Conservation (phyloP, 1,284 basidiomycete genomes). For the Moesziomyces globuligerus region DNA sequence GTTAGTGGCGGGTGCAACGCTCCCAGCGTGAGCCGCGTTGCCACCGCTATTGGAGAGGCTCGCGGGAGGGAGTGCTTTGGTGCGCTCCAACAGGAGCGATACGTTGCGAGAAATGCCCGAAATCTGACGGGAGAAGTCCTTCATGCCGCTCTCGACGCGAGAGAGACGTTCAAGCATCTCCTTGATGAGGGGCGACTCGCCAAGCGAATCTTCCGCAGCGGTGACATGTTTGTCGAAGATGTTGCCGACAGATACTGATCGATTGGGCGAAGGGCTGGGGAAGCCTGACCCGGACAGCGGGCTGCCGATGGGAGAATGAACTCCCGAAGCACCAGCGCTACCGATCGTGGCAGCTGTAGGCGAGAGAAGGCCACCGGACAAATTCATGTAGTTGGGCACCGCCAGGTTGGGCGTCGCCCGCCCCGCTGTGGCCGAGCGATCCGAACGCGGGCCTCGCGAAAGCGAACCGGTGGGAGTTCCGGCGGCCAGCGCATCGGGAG, state of each 20-base stretch:
- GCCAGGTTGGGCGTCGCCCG: constrained; percentile 30
- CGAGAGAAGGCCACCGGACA: constrained; percentile 46
- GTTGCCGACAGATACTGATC: constrained; percentile 31
- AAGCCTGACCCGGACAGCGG: constrained; percentile 25
- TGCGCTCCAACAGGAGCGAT: constrained; percentile 77
- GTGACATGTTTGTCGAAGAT: constrained; percentile 20
- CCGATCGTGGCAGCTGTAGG: constrained; percentile 48
- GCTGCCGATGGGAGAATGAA: constrained; percentile 34
- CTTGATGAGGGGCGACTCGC: constrained; percentile 71
- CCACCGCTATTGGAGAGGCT: constrained; percentile 33
- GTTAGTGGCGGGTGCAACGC: constrained; percentile 6
- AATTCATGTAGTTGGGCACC: constrained; percentile 37
- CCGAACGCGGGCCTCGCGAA: constrained; percentile 6
- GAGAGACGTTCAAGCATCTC: constrained; percentile 80
- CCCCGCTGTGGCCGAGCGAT: constrained; percentile 6
- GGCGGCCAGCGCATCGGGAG: constrained; percentile 3
- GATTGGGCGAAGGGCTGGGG: constrained; percentile 14
- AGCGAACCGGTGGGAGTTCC: constrained; percentile 7
- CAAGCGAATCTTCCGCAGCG: constrained; percentile 16
- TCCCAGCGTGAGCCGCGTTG: constrained; percentile 2
- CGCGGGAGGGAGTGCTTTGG: constrained; percentile 29
- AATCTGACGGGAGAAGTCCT: constrained; percentile 79
- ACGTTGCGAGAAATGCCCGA: constrained; percentile 80
- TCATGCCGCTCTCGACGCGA: constrained; percentile 76
- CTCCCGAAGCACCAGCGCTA: constrained; percentile 13